Conservation (phyloP, 2,329 filamentous ascomycete genomes). For the Nothophoma quercina region DNA sequence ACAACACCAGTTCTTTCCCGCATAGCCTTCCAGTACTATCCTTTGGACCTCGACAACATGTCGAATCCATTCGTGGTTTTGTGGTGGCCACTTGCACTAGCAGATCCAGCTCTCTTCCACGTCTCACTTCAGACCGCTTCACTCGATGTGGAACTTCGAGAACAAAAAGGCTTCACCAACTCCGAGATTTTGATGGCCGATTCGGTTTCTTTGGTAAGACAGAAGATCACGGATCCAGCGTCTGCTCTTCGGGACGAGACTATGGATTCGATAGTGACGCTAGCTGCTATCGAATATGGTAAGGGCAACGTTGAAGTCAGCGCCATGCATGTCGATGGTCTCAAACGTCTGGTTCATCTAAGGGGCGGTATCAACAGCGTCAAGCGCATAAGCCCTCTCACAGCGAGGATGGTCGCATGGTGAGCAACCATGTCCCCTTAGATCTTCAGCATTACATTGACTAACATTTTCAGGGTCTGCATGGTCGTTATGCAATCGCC, state of each 20-base stretch:
- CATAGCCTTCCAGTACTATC: conserved; percentile 68
- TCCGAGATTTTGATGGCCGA: conserved; percentile 66
- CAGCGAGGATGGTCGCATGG: conserved; percentile 64
- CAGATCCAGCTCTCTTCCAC: conserved; percentile 65
- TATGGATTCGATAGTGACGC: conserved; percentile 64
- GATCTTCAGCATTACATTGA: background rate
- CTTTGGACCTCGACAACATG: conserved; percentile 59
- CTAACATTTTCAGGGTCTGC: conserved; percentile 58
- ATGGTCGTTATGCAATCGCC: conserved; percentile 62
- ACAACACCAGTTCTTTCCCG: conserved; percentile 61
- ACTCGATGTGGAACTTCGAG: conserved; percentile 62
- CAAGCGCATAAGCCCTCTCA: conserved; percentile 60
- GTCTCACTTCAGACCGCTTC: conserved; percentile 67
- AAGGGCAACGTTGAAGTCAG: conserved; percentile 59
- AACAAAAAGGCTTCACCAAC: conserved; percentile 60
- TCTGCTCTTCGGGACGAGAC: conserved; percentile 63
- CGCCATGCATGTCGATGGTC: conserved; percentile 59
- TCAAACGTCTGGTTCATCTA: conserved; percentile 58
- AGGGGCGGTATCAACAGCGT: conserved; percentile 61
- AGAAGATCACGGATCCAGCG: conserved; percentile 57
- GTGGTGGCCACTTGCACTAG: conserved; percentile 67
- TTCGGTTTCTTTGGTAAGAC: conserved; percentile 61
- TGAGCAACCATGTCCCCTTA: conserved; percentile 38
- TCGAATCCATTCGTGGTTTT: conserved; percentile 67
- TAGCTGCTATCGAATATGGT: conserved; percentile 66